phyloP scores from a whole-genome alignment of 805 yeast genomes.

The Ogataea minuta region DNA sequence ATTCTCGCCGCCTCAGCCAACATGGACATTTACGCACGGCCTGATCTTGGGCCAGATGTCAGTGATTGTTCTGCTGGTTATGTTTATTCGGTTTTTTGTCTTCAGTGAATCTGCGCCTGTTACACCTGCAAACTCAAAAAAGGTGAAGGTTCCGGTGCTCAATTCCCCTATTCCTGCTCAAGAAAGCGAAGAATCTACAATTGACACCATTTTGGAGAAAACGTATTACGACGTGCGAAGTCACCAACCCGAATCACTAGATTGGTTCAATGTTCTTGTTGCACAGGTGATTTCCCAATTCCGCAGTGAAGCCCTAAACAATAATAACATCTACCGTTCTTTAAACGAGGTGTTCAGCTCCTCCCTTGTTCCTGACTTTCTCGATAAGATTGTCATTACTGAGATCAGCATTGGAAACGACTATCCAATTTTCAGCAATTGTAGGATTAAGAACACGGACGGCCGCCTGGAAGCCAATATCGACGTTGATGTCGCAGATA shows the following conservation, averaged over 20 bases:
- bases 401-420: conserved; percentile 94
- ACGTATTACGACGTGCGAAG: conserved; percentile 88
- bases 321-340: conserved; percentile 81
- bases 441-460: conserved; percentile 61
- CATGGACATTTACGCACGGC: conserved; percentile 78
- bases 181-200: conserved; percentile 20
- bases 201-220: conserved; percentile 67
- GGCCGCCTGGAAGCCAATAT: conserved; percentile 77
- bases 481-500: conserved; percentile 86
- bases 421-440: conserved; percentile 91
- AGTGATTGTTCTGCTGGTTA: conserved; percentile 58
- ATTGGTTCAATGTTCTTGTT: conserved; percentile 93
- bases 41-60: conserved; percentile 70
- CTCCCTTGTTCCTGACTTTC: conserved; percentile 71
- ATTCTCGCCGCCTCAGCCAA: conserved; percentile 14
- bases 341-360: conserved; percentile 63
- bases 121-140: conserved; percentile 30
- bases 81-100: conserved; percentile 72
- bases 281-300: conserved; percentile 89
- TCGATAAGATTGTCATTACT: conserved; percentile 74
- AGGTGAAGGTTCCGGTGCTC: conserved; percentile 19
- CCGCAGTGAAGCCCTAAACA: conserved; percentile 81
- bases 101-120: conserved; percentile 63
- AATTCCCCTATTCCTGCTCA: conserved; percentile 9
- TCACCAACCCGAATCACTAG: conserved; percentile 87